Evolutionary conservation across 495 filamentous ascomycete species (phyloP), one percentile per base, ranked within the genome.

Genomic region (Pyrenopolyporus hunteri): DNA sequence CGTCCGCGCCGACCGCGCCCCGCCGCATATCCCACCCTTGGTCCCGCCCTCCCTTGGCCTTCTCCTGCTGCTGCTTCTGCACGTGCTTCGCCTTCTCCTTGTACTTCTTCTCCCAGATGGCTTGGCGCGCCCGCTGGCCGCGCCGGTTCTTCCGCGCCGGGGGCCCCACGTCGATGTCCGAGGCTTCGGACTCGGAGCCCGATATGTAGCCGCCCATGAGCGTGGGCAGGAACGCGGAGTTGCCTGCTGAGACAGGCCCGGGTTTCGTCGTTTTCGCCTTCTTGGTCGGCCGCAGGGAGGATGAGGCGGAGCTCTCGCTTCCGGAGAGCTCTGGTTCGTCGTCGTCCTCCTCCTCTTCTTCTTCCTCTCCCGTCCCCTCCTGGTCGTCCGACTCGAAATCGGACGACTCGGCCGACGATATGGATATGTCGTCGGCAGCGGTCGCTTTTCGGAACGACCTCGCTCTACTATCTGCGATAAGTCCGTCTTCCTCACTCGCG

Each of bases 181-280:
- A 77, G 9, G 76, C 73, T 43, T 60, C 57, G 3, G 80, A 79
- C 61, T 93, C 92, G 2, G 90, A 93, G 62, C 92, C 94, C 13
- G 93, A 97, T 74, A 89, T 88, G 77, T 98, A 98, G 39, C 92
- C 93, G 13, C 88, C 89, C 82, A 93, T 89, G 2, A 98, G 81
- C 4, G 90, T 88, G 1, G 94, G 95, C 2, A 98, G 82, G 80
- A 97, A 97, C 1, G 85, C 88, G 6, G 86, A 87, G 49, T 78
- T 82, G 8, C 55, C 57, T 7, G 69, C 58, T 40, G 55, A 17
- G 11, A 63, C 53, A 3, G 59, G 40, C 6, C 40, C 44, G 8
- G 68, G 8, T 45, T 66, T 72, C 25, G 62, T 45, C 67, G 53
- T 60, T 54, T 63, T 73, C 6, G 56, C 25, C 16, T 70, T 79